These are phyloP conservation scores for Corymbia maculata DNA, from an alignment of 345 rosid genomes.

Conservation along the genomic window DNA sequence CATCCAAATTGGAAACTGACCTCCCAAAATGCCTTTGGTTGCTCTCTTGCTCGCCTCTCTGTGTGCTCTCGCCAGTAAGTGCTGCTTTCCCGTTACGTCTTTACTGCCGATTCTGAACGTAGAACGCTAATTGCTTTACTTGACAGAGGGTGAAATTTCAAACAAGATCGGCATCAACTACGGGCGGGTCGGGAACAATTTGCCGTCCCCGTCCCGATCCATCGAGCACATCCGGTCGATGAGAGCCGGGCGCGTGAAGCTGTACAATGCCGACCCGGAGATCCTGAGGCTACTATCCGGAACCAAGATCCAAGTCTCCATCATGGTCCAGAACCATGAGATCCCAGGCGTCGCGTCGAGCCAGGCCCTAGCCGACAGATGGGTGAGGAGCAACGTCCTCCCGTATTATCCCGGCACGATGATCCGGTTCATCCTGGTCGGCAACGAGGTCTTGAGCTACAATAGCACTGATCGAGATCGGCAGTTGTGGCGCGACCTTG, in stretches of 20 bases:
- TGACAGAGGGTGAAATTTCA: conserved; percentile 23
- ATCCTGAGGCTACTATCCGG: conserved; percentile 36
- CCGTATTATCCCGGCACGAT: conserved; percentile 40
- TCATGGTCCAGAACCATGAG: conserved; percentile 56
- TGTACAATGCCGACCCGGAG: conserved; percentile 52
- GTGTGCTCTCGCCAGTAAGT: conserved; percentile 10
- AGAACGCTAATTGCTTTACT: background rate
- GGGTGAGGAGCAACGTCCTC: conserved; percentile 44
- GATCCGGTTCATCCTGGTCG: conserved; percentile 48
- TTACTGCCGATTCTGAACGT: background rate
- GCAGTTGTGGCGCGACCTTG: conserved; percentile 32
- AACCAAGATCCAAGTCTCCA: conserved; percentile 39
- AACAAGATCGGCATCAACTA: conserved; percentile 37
- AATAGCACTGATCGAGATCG: conserved; percentile 22
- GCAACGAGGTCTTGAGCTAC: conserved; percentile 69
- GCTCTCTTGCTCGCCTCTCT: conserved; percentile 3
- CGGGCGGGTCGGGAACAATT: conserved; percentile 40
- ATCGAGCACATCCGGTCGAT: conserved; percentile 35
- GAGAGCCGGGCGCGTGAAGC: conserved; percentile 41
- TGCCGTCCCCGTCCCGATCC: conserved; percentile 47
- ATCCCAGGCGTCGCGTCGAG: conserved; percentile 31
- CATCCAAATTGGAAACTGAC: background rate
- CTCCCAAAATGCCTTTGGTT: background rate
- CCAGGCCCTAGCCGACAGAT: conserved; percentile 29
- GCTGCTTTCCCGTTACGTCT: background rate